Percentiles rank a stretch among this genome's conserved stretches.
phyloP scores from a whole-genome alignment of 2,329 filamentous ascomycete species.

The Helotiales sp. region DNA sequence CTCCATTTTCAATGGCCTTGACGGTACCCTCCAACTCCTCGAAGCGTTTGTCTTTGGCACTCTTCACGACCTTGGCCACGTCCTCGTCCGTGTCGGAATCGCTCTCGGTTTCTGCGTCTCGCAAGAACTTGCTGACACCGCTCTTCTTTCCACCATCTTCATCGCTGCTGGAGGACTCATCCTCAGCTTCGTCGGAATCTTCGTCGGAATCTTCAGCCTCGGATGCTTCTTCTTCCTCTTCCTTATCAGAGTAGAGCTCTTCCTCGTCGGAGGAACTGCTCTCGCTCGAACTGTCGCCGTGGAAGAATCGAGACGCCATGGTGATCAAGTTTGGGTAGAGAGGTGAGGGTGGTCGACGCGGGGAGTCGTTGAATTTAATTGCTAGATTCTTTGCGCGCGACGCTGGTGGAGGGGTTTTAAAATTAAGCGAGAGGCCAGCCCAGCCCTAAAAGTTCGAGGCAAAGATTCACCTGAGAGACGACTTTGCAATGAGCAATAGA shows the following conservation, averaged over 20 bases:
- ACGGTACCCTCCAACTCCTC: constrained; percentile 93
- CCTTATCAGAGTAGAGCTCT: constrained; percentile 84
- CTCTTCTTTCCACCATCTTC: constrained; percentile 67
- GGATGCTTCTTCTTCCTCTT: constrained; percentile 62
- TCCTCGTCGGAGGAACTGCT: constrained; percentile 93
- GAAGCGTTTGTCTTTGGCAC: constrained; percentile 95
- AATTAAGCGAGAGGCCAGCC: constrained; percentile 11
- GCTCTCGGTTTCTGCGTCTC: constrained; percentile 70
- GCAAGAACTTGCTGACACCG: constrained; percentile 85
- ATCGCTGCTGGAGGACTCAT: constrained; percentile 65
- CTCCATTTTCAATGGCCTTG: constrained; percentile 90
- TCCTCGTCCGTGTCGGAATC: constrained; percentile 88
- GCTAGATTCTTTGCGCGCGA: constrained; percentile 15
- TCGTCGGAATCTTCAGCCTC: constrained; percentile 51
- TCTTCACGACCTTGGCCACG: constrained; percentile 85
- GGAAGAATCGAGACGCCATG: constrained; percentile 97
- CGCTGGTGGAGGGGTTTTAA: constrained; percentile 45
- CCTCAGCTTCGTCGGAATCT: constrained; percentile 59
- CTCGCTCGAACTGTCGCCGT: constrained; percentile 94
- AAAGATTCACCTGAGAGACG: background rate
- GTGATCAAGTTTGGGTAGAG: constrained; percentile 26
- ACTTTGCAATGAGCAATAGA: background rate
- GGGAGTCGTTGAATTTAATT: constrained; percentile 9
- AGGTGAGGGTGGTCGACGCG: constrained; percentile 1
- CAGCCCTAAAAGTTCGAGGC: constrained; percentile 8